These are phyloP conservation scores for Acidiella bohemica DNA, from an alignment of 495 filamentous ascomycete genomes.

Conservation along the genomic window DNA sequence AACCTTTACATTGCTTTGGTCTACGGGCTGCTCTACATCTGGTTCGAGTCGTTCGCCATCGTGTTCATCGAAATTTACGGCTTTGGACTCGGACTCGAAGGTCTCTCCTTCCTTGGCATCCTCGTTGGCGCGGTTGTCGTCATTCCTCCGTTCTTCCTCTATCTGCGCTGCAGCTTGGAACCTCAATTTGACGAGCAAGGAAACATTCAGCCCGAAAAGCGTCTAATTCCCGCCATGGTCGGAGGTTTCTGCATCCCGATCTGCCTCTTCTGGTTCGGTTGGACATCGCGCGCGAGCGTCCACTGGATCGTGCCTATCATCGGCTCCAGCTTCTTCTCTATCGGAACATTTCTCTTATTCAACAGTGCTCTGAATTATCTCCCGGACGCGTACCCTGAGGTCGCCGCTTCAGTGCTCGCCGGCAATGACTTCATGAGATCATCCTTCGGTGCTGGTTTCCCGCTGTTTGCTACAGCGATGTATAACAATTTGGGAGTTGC, in stretches of 20 bases:
- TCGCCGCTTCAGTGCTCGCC: constrained; percentile 37
- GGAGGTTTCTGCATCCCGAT: constrained; percentile 35
- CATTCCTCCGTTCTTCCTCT: constrained; percentile 36
- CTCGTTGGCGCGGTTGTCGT: constrained; percentile 32
- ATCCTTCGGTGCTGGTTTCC: constrained; percentile 38
- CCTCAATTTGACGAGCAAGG: constrained; percentile 31
- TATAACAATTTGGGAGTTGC: constrained; percentile 24
- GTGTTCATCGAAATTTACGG: constrained; percentile 37
- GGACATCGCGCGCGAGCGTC: constrained; percentile 29
- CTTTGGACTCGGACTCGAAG: constrained; percentile 35
- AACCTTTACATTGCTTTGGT: constrained; percentile 27
- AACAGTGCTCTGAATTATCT: constrained; percentile 33
- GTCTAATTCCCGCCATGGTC: constrained; percentile 33
- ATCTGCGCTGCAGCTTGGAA: constrained; percentile 31
- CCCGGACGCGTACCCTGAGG: constrained; percentile 25
- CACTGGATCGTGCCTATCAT: constrained; percentile 45
- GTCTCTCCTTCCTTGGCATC: constrained; percentile 40
- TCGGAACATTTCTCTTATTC: constrained; percentile 45
- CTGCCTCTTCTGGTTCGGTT: constrained; percentile 37
- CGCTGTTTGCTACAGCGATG: constrained; percentile 37
- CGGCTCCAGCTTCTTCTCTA: constrained; percentile 38
- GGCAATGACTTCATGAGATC: constrained; percentile 39
- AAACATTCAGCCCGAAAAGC: constrained; percentile 32
- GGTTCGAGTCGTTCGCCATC: constrained; percentile 32
- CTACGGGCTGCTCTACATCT: constrained; percentile 37